phyloP scores from a whole-genome alignment of 371 early-diverging fungal genomes.

The Lichtheimia hyalospora region DNA sequence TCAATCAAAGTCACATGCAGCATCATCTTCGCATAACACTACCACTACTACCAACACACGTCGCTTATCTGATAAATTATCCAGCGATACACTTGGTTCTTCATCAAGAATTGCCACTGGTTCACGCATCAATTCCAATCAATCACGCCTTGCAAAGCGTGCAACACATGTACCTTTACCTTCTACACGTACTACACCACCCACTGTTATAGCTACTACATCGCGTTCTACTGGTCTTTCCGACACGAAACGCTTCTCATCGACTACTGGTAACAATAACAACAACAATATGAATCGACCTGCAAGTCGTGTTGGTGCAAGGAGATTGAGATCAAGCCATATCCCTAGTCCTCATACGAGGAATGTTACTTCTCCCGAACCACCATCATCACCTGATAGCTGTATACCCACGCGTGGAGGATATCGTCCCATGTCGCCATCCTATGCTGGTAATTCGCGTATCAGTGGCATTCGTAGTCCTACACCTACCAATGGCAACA shows the following conservation, averaged over 20 bases:
- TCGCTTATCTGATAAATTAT: not conserved
- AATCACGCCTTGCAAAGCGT: constrained; percentile 29
- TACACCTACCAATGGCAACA: not conserved
- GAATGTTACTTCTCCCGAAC: constrained; percentile 6
- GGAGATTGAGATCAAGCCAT: constrained; percentile 26
- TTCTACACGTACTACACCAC: constrained; percentile 11
- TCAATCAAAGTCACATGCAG: constrained; percentile 4
- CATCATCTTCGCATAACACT: constrained; percentile 1
- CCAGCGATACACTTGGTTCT: constrained; percentile 4
- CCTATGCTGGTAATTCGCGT: not conserved
- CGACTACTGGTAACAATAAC: not conserved
- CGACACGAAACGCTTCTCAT: not conserved
- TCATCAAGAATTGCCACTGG: constrained; percentile 7
- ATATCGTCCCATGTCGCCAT: not conserved
- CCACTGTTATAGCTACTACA: constrained; percentile 24
- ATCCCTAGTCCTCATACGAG: constrained; percentile 26
- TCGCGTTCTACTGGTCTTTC: constrained; percentile 10
- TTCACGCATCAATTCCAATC: constrained; percentile 1
- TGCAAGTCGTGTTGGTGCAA: not conserved
- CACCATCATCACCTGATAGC: constrained; percentile 1
- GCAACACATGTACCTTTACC: constrained; percentile 50
- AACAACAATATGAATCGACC: not conserved
- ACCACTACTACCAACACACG: not conserved
- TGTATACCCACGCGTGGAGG: not conserved
- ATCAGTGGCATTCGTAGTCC: constrained; percentile 5